Evolutionary conservation across 2,329 filamentous ascomycete genomes (phyloP).

Genomic region (Aspergillus ibericus): DNA sequence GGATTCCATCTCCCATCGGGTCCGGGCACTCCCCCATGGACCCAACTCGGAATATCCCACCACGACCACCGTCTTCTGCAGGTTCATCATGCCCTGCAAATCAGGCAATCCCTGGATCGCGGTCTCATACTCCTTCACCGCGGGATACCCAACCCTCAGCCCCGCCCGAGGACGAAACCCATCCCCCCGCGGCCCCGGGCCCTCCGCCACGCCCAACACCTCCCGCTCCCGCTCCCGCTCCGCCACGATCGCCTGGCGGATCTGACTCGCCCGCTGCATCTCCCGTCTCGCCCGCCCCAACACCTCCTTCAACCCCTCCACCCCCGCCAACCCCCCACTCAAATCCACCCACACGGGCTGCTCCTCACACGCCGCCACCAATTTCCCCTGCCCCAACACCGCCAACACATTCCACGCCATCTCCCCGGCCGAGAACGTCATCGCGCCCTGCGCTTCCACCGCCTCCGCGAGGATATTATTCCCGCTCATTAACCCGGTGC

Average conservation of each 20-base stretch:
- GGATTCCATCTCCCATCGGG: conserved; percentile 10
- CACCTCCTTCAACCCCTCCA: not conserved
- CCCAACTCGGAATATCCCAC: conserved; percentile 5
- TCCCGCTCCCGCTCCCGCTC: not conserved
- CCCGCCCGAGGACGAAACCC: not conserved
- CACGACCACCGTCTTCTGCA: not conserved
- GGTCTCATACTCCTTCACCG: not conserved
- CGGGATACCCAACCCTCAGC: not conserved
- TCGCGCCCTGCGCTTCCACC: not conserved
- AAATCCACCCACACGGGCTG: not conserved
- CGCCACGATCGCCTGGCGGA: not conserved
- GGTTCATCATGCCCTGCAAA: not conserved
- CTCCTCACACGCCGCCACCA: not conserved
- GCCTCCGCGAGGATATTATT: conserved; percentile 5
- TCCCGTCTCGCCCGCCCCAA: not conserved
- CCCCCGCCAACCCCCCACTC: not conserved
- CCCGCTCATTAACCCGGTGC: conserved; percentile 1
- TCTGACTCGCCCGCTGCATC: not conserved
- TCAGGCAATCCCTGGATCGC: not conserved
- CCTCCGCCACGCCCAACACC: no score
- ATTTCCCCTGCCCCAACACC: not conserved
- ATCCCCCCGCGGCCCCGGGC: not conserved
- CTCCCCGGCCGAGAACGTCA: conserved; percentile 1
- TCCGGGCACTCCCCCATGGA: conserved; percentile 1
- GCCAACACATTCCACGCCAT: conserved; percentile 1